A percentile compares a stretch with the other conserved stretches of the same genome.
These are phyloP conservation scores for Trametes versicolor DNA, from an alignment of 1,284 basidiomycete species.

Conservation along the genomic window DNA sequence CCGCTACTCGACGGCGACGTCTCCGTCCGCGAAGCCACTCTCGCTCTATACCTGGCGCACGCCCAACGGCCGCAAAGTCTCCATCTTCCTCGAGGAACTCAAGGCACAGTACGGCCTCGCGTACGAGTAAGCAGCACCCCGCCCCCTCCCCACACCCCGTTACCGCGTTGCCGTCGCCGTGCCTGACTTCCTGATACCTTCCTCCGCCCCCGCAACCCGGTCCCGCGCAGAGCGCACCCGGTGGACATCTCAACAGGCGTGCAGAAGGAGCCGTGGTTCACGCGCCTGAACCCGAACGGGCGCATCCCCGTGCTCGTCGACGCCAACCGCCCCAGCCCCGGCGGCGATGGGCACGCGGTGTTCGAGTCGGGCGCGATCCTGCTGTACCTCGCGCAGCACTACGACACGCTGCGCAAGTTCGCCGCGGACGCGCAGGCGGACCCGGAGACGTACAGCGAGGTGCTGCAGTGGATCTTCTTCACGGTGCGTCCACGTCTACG, in stretches of 20 bases:
- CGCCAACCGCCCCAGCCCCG: slow-evolving; percentile 48
- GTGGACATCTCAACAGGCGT: slow-evolving; percentile 51
- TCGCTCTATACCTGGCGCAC: slow-evolving; percentile 71
- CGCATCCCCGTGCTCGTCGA: slow-evolving; percentile 61
- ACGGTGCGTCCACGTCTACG: slow-evolving; percentile 50
- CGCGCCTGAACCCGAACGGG: slow-evolving; percentile 67
- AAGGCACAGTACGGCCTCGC: slow-evolving; percentile 38
- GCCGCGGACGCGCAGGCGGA: slow-evolving; percentile 51
- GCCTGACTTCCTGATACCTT: too few relatives aligned
- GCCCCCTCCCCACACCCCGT: background rate
- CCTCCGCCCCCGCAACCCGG: background rate
- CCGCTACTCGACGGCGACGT: slow-evolving; percentile 1
- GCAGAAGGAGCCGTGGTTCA: slow-evolving; percentile 62
- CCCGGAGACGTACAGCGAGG: slow-evolving; percentile 57
- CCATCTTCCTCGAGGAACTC: slow-evolving; percentile 41
- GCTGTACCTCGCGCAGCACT: slow-evolving; percentile 61
- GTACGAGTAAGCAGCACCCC: slow-evolving; percentile 37
- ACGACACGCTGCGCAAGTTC: slow-evolving; percentile 57
- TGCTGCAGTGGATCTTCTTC: slow-evolving; percentile 85
- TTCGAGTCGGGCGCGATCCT: slow-evolving; percentile 66
- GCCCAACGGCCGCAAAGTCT: slow-evolving; percentile 71
- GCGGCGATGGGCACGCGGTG: slow-evolving; percentile 40
- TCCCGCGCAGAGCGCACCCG: slow-evolving; percentile 43
- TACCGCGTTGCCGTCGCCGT: too few relatives aligned
- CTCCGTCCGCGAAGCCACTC: slow-evolving; percentile 49